A percentile compares a stretch with the other conserved stretches of the same genome.
These are phyloP conservation scores for Corynascus novoguineensis DNA, from an alignment of 495 filamentous ascomycete genomes.

Conservation along the genomic window DNA sequence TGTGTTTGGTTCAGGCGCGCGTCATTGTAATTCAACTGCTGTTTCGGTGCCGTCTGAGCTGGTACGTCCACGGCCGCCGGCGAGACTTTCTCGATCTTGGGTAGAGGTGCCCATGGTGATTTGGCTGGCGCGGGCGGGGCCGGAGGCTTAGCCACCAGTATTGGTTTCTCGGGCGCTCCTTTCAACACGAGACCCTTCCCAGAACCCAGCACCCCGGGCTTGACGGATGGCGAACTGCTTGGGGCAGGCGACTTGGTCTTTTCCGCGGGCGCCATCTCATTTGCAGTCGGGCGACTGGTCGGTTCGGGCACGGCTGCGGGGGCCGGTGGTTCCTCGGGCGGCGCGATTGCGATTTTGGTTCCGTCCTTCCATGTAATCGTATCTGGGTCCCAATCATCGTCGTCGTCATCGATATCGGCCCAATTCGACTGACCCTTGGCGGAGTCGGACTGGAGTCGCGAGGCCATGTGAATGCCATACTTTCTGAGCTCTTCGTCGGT, in stretches of 20 bases:
- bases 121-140: slow-evolving; percentile 66
- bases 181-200: slow-evolving; percentile 56
- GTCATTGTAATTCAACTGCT: slow-evolving; percentile 34
- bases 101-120: slow-evolving; percentile 85
- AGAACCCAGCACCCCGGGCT: slow-evolving; percentile 38
- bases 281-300: slow-evolving; percentile 12
- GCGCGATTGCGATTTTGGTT: slow-evolving; percentile 79
- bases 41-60: slow-evolving; percentile 24
- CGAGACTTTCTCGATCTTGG: slow-evolving; percentile 74
- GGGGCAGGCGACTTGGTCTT: slow-evolving; percentile 40
- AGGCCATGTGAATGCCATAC: slow-evolving; percentile 94
- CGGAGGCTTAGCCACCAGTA: slow-evolving; percentile 73
- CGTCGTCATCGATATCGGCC: slow-evolving; percentile 98
- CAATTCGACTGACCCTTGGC: slow-evolving; percentile 71
- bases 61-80: slow-evolving; percentile 53
- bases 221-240: slow-evolving; percentile 34
- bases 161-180: slow-evolving; percentile 67
- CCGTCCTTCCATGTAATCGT: slow-evolving; percentile 96
- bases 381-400: slow-evolving; percentile 96
- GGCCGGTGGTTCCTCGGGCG: slow-evolving; percentile 46
- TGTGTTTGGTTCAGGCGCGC: slow-evolving; percentile 21
- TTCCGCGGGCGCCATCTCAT: slow-evolving; percentile 23
- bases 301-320: slow-evolving; percentile 24
- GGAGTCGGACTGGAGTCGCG: slow-evolving; percentile 76
- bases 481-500: slow-evolving; percentile 97